Evolutionary conservation across 306 rosid genomes (phyloP), one percentile per base, ranked within the genome.

Genomic region (Prunus mongolica): DNA sequence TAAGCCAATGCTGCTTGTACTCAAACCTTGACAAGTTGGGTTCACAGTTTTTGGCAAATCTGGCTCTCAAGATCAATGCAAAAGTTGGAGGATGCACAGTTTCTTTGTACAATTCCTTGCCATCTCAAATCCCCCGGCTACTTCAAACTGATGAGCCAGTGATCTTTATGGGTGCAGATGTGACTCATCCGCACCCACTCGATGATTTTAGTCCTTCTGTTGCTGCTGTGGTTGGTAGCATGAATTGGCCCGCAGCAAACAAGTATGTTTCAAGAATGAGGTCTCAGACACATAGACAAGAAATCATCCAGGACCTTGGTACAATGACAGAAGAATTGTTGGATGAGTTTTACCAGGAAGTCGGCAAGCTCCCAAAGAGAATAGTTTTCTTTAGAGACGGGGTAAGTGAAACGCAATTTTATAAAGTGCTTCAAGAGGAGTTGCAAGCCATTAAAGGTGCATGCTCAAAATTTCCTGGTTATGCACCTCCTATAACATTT

Each of bases 201-300:
- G 99, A 96, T 74, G 99, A 96, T 75, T 86, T 77, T 15, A 96
- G 99, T 81, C 99, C 99, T 52, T 96, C 99, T 15, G 91, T 96
- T 44, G 98, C 98, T 22, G 99, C 99, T 65, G 99, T 96, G 57
- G 99, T 96, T 76, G 93, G 97, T 11, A 96, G 99, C 90, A 88
- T 92, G 97, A 96, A 96, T 56, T 96, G 99, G 99, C 99, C 99
- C 10, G 88, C 97, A 58, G 97, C 99, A 38, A 96, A 92, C 89
- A 96, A 91, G 82, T 96, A 96, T 11, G 87, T 87, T 30, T 96
- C 99, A 18, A 88, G 98, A 86, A 96, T 96, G 92, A 86, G 98
- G 84, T 96, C 99, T 57, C 98, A 96, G 79, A 96, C 93, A n/a
- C 99, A 96, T 49, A 77, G 98, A 18, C 98, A 96, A 85, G 99